Evolutionary conservation across 352 stramenopile species (phyloP), one percentile per base, ranked within the genome.

Genomic region (Pythium aquatile): DNA sequence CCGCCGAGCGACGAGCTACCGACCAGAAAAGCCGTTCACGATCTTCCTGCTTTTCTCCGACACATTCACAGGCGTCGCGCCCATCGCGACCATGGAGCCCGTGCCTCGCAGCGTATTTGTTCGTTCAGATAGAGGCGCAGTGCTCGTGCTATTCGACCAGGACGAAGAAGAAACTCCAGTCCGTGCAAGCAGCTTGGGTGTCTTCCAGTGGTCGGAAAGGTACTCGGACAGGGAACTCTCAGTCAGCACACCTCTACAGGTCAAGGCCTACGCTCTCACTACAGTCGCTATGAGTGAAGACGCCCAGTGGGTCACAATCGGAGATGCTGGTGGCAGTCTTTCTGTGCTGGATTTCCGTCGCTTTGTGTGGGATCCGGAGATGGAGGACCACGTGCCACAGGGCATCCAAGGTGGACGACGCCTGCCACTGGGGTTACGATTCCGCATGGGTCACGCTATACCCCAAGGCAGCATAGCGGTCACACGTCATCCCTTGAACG

Each of bases 181-280:
- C 10, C 40, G 52, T 2, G 74, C 61, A 0, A 61, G 37, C 26
- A 44, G 52, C 29, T 68, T 86, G 57, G 76, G 62, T 0, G 59
- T 88, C 8, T 80, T 90, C 32, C 75, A 64, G 28, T 90, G 81
- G 81, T 61, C 53, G 62, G 81, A 90, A 39, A 74, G 79, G 3
- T 80, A 88, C 59, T 86, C 78, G 44, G 73, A 83, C 47, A 70
- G 81, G 5, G 69, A 74, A 28, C 54, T 87, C 2, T 76, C 72
- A 32, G 33, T 83, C n/a, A 70, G 72, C 17, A 54, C 64, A 9
- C 26, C 84, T 9, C 70, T 75, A 5, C 61, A 49, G 10, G 17
- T 65, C 7, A 46, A 49, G 24, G 26, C 60, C 9, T 30, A 42
- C 3, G 13, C 28, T 7, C 49, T 87, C 0, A 29, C 67, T 0